Evolutionary conservation across 306 rosid species (phyloP).

Genomic region (Corylus heterophylla): DNA sequence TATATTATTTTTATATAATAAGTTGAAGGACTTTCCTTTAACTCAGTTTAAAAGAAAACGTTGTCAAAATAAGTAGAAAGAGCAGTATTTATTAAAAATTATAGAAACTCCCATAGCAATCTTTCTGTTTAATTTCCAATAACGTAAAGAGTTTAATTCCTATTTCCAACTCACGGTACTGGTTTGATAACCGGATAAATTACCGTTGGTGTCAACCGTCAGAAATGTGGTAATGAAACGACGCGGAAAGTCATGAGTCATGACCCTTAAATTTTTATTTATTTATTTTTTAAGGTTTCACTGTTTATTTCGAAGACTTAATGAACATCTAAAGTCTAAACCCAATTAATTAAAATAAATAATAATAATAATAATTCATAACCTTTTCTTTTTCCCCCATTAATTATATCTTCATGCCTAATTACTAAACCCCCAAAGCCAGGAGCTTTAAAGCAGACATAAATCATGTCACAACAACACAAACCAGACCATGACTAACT

Average conservation of each 20-base stretch:
- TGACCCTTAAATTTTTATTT: background rate
- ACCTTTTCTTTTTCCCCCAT: conserved; percentile 6
- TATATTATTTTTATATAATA: too few relatives aligned
- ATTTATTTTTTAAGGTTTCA: background rate
- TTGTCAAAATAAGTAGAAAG: too few relatives aligned
- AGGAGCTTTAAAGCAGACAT: conserved; percentile 32
- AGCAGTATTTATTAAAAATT: too few relatives aligned
- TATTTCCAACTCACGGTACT: too few relatives aligned
- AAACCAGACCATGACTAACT: conserved; percentile 30
- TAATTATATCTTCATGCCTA: background rate
- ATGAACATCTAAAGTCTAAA: too few relatives aligned
- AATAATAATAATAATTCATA: background rate
- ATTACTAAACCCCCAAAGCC: conserved; percentile 12
- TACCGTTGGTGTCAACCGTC: background rate
- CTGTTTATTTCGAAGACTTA: background rate
- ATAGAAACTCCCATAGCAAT: too few relatives aligned
- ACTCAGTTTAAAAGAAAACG: too few relatives aligned
- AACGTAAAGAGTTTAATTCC: too few relatives aligned
- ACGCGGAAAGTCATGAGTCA: background rate
- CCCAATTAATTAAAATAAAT: background rate
- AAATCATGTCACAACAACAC: conserved; percentile 35
- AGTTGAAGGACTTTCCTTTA: too few relatives aligned
- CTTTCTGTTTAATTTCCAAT: too few relatives aligned
- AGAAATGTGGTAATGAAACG: background rate
- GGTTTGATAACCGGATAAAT: too few relatives aligned